Base-by-base conservation (phyloP, 2,329 filamentous ascomycete species). In the Apiospora koreana region DNA sequence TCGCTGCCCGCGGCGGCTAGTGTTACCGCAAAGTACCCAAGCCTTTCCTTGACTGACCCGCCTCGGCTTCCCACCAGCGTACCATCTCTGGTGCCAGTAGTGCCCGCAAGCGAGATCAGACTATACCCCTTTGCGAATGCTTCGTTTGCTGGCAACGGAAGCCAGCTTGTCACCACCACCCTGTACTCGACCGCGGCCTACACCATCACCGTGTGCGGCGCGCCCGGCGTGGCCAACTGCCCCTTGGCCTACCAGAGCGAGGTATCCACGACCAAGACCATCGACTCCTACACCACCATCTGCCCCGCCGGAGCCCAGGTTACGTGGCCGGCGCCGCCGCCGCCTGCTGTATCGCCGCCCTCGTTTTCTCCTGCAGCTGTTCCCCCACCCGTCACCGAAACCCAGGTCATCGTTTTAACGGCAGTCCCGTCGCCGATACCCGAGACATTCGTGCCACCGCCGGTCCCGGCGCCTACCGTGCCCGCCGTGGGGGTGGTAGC, bases 171-270 rank as follows among this genome's bases (percentile, higher is more conserved):
- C 16, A 76, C 75, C n/a, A 62, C 54, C 0, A 77, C 75, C 16
- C 42, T 76, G 64, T 73, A 71, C 62, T 71, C 70, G 69, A 74
- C 73, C 5, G 65, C 73, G 69, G 76, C 74, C 14, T 80, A 75
- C 75, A 78, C 76, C 35, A 71, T 83, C 43, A 83, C 81, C 28
- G 77, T 76, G 69, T 83, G 82, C 70, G 80, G 82, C 70, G 80
- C 78, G 67, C 79, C 77, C 48, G 76, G 77, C 3, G 80, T 81
- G 23, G 71, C 80, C 71, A 83, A 83, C 79, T 83, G 82, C 76
- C 82, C 82, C 28, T 77, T 79, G 45, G 75, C 77, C 28, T 81
- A 80, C 78, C 76, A 76, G 68, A 78, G 79, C 38, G 76, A 76
- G 46, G 75, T 79, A 25, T 78, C 77, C 41, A 71, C 83, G 45